phyloP scores from a whole-genome alignment of 352 stramenopile genomes.

The Globisporangium splendens region DNA sequence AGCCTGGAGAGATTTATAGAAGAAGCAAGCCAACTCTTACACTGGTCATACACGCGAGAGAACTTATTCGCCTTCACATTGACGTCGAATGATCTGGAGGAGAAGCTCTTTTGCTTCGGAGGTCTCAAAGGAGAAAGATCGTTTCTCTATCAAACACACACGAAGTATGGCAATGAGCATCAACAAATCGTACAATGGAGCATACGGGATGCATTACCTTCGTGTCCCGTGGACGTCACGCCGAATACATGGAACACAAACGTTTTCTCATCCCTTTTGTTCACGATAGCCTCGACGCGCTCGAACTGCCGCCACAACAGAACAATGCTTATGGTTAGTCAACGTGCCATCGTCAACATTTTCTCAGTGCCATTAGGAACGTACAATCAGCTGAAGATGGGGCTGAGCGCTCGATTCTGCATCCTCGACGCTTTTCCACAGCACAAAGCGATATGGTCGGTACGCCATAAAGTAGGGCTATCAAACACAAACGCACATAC shows the following conservation, averaged over 20 bases:
- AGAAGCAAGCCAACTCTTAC: too few species aligned
- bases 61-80: conserved; percentile 21
- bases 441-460: conserved; percentile 67
- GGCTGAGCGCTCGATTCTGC: conserved; percentile 50
- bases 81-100: conserved; percentile 40
- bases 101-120: conserved; percentile 49
- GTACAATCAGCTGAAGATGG: conserved; percentile 59
- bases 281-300: conserved; percentile 45
- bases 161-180: conserved; percentile 1
- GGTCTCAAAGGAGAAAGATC: conserved; percentile 59
- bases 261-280: conserved; percentile 58
- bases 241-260: conserved; percentile 65
- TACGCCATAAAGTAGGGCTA: conserved; percentile 62
- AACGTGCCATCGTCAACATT: neutral
- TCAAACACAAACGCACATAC: conserved; percentile 18
- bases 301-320: conserved; percentile 50
- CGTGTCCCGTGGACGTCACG: conserved; percentile 33
- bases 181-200: neutral
- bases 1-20: too few species aligned
- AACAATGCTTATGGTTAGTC: conserved; percentile 3
- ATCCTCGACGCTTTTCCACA: conserved; percentile 81
- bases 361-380: conserved; percentile 7
- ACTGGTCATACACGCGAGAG: too few species aligned
- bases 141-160: conserved; percentile 39
- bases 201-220: conserved; percentile 23